These are phyloP conservation scores for Decorospora gaudefroyi DNA, from an alignment of 2,329 filamentous ascomycete species.

Conservation along the genomic window DNA sequence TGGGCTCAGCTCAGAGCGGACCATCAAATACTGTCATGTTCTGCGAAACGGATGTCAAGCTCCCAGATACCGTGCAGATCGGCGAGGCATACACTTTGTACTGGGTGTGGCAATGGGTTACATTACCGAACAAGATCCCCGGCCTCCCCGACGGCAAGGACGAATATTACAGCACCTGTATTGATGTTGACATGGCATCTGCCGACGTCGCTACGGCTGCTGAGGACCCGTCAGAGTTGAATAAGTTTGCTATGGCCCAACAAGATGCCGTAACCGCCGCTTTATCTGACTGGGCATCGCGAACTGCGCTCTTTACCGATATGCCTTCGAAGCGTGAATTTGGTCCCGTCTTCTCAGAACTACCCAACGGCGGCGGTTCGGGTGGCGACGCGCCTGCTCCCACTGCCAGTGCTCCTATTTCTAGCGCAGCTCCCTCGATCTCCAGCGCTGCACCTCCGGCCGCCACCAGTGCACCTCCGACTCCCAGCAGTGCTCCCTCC, in stretches of 20 bases:
- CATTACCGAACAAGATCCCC: constrained; percentile 44
- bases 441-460: constrained; percentile 1
- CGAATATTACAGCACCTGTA: constrained; percentile 65
- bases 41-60: constrained; percentile 80
- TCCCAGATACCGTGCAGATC: constrained; percentile 68
- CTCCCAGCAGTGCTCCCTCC: not conserved
- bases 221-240: constrained; percentile 16
- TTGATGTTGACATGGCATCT: constrained; percentile 55
- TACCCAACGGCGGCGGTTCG: constrained; percentile 14
- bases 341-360: constrained; percentile 30
- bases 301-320: constrained; percentile 48
- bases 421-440: not conserved
- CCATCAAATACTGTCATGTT: constrained; percentile 60
- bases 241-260: constrained; percentile 42
- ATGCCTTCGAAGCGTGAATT: constrained; percentile 31
- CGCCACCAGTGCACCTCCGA: not conserved
- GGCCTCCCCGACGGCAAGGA: constrained; percentile 53
- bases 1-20: constrained; percentile 10
- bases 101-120: constrained; percentile 93
- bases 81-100: constrained; percentile 78
- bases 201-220: constrained; percentile 38
- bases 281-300: constrained; percentile 47
- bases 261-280: constrained; percentile 51
- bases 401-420: constrained; percentile 2
- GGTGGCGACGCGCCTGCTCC: constrained; percentile 1